Evolutionary conservation across 129 eudicot species (phyloP), one percentile per base, ranked within the genome.

Genomic region (Artemisia annua): DNA sequence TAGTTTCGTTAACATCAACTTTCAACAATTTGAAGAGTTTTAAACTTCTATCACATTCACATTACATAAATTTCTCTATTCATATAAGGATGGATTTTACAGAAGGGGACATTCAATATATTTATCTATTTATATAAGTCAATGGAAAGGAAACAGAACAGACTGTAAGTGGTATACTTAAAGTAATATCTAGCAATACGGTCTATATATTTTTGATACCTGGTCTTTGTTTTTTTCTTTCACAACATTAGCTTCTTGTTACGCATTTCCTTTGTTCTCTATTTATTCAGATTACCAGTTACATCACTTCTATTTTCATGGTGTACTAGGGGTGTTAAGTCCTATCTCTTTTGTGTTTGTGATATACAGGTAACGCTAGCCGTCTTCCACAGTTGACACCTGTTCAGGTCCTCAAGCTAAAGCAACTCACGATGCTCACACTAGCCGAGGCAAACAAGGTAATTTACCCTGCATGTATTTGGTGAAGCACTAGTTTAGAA

Each of bases 401-500:
- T 76, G 92, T 85, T 39, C 98, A 89, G 87, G 83, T 87, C 61
- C 90, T 92, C 56, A 92, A 92, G 80, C 82, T 92, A 81, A 92
- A 89, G 84, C 98, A 92, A 83, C 95, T 92, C 22, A 85, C 95
- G 46, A 85, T 92, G 65, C 96, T 92, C 69, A 89, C 98, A 43
- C 86, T 92, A 46, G 96, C 96, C 22, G 96, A 92, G 81, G 84
- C 90, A 56, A 85, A 84, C 85, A 92, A 87, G 98, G 98, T 89
- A 83, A 18, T 48, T 5, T 30, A 52, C 39, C 52, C 49, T 24
- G 20, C 73, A 35, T 50, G 10, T 52, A 58, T 63, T 65, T 61
- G 14, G 71, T 24, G 56, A 60, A 17, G 64, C 18, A 26, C 18
- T 73, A 48, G 32, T 50, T 72, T 57, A 50, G 73, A 53, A 65